Conservation (phyloP, 1,284 basidiomycete species). For the Golubevia pallescens region DNA sequence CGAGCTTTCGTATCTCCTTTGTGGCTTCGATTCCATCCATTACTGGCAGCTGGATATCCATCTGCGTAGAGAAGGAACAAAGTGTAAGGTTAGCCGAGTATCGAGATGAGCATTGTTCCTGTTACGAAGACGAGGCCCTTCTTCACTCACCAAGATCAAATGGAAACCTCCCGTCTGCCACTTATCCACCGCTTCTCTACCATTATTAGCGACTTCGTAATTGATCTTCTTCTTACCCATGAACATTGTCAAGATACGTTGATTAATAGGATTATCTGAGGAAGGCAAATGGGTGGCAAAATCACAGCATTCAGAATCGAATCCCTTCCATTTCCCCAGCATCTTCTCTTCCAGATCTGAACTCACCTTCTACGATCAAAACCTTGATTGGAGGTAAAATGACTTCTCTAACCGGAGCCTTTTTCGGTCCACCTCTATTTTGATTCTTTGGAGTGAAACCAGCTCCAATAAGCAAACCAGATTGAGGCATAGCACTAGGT, state of each 20-base stretch:
- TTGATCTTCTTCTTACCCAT: conserved; percentile 96
- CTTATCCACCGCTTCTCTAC: conserved; percentile 92
- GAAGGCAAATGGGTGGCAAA: too few species aligned
- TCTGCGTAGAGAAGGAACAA: conserved; percentile 68
- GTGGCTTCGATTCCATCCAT: conserved; percentile 99
- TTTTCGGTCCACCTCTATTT: conserved; percentile 31
- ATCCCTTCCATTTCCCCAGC: too few species aligned
- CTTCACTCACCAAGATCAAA: conserved; percentile 80
- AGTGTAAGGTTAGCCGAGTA: conserved; percentile 4
- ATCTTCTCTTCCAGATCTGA: too few species aligned
- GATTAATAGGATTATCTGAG: conserved; percentile 99
- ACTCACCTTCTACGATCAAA: conserved; percentile 52
- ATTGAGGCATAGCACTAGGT: conserved; percentile 51
- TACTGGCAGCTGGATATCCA: conserved; percentile 99
- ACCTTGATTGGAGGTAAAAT: conserved; percentile 61
- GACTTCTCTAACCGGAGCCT: conserved; percentile 40
- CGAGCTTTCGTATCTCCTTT: conserved; percentile 88
- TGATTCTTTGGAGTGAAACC: conserved; percentile 36
- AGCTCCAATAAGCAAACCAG: conserved; percentile 58
- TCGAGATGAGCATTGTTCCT: not conserved
- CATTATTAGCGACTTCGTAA: conserved; percentile 92
- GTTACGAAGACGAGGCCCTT: too few species aligned
- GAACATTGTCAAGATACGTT: conserved; percentile 92
- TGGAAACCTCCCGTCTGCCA: conserved; percentile 94
- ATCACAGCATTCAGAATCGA: too few species aligned